Conservation (phyloP, 139 green algal genomes). For the Pleodorina starrii region DNA sequence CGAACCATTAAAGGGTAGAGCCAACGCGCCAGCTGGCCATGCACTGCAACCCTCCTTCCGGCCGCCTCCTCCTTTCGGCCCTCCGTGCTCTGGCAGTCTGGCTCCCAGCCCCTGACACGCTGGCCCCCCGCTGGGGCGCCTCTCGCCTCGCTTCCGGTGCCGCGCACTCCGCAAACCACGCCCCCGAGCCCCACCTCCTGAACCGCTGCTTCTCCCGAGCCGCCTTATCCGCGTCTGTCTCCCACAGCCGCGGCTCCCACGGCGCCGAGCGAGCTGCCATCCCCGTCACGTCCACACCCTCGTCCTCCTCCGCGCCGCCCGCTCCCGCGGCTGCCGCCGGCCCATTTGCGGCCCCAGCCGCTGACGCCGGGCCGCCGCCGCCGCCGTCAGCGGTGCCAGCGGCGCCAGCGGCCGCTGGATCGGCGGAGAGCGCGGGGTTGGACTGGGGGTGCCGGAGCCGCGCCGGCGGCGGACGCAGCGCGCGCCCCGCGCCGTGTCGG, state of each 20-base stretch:
- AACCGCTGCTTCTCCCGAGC: constrained; percentile 46
- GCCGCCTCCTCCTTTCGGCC: no score
- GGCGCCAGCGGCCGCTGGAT: neutral
- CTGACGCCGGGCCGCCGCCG: neutral
- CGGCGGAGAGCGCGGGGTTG: neutral
- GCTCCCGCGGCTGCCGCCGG: neutral
- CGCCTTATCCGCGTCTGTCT: constrained; percentile 8
- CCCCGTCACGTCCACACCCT: neutral
- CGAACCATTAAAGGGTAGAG: no score
- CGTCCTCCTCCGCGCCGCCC: neutral
- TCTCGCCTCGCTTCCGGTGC: no score
- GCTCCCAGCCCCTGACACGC: no score
- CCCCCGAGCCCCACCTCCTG: neutral
- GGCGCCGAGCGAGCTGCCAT: neutral
- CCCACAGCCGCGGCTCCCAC: constrained; percentile 37
- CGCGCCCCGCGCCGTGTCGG: neutral
- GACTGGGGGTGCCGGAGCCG: neutral
- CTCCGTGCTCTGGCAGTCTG: no score
- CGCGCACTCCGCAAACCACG: no score
- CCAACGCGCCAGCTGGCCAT: no score
- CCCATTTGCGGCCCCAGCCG: neutral
- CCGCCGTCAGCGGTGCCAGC: neutral
- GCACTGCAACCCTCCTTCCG: no score
- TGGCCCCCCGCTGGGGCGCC: no score
- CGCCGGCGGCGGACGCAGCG: neutral